Base-by-base conservation (phyloP, 495 filamentous ascomycete species). In the Xylaria bambusicola region DNA sequence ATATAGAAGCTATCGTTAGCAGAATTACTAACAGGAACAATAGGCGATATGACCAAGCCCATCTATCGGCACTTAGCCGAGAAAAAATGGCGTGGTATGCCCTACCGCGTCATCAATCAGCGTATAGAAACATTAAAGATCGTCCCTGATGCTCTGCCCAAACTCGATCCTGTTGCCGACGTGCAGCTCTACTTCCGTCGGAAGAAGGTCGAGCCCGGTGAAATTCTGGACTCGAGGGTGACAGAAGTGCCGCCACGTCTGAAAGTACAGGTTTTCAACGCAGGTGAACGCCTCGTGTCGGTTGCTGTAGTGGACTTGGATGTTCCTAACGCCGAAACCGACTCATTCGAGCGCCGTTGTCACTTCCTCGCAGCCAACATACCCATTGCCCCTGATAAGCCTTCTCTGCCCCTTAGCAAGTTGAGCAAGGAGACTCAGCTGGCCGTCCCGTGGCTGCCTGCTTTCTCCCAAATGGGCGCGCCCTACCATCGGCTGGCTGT, bases 21-120 rank as follows among this genome's bases (percentile, higher is more conserved):
- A 5, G 35, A 35, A 44, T 24, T 62, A 42, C 70, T 73, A 66
- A 75, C 42, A 26, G 2, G 36, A 3, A 35, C 23, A 21, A 21
- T 51, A 97, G 92, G 90, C 49, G 91, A 97, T 69, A 93, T 97
- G 93, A 87, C 84, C 75, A 94, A 96, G 73, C 95, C 94, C 36
- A 89, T 99, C 71, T 99, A 99, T 79, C 91, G 93, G 38, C 87
- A 88, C 70, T 85, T 98, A 47, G 89, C 93, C 52, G 83, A 97
- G 70, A 77, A 78, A 54, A 90, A 93, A 78, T 99, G 95, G 95
- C 84, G 88, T 58, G 64, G 66, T 51, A 63, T 77, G 63, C 80
- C 86, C 62, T 90, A 92, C 75, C 84, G 87, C 61, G 77, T 97
- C 58, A 80, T 96, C 47, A 81, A 87, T 61, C 95, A 99, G 76